phyloP scores from a whole-genome alignment of 164 flowering plant species.

The Dillenia suffruticosa region DNA sequence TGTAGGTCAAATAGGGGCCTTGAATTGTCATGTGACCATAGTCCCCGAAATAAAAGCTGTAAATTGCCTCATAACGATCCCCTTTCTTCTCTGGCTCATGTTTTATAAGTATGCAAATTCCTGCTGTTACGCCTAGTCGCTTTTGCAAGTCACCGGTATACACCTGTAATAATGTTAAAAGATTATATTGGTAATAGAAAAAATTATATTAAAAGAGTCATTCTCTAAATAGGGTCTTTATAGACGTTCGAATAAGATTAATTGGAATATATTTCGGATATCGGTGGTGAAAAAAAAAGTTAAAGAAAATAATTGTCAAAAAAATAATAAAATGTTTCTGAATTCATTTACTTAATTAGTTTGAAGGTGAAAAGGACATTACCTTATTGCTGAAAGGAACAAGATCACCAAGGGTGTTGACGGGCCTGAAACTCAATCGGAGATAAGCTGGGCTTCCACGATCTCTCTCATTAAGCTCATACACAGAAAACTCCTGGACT shows the following conservation, averaged over 20 bases:
- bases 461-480: constrained; percentile 31
- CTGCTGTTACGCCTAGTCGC: constrained; percentile 47
- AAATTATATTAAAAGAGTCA: too few relatives aligned
- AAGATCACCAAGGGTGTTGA: constrained; percentile 26
- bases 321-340: not conserved
- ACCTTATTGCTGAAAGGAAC: constrained; percentile 29
- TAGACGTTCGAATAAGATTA: too few relatives aligned
- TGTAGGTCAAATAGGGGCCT: constrained; percentile 48
- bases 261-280: too few relatives aligned
- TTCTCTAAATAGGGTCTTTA: too few relatives aligned
- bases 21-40: constrained; percentile 57
- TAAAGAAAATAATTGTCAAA: not conserved
- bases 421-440: constrained; percentile 19
- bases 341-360: not conserved
- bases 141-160: constrained; percentile 47
- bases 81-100: constrained; percentile 45
- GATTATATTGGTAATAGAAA: too few relatives aligned
- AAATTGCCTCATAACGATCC: constrained; percentile 49
- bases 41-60: constrained; percentile 57
- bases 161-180: too few relatives aligned
- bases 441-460: constrained; percentile 29
- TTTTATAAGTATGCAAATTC: constrained; percentile 43
- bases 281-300: too few relatives aligned
- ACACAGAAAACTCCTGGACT: constrained; percentile 21
- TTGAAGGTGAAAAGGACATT: not conserved